Percentiles rank a stretch among this genome's conserved stretches.
These are phyloP conservation scores for Daldinia grandis DNA, from an alignment of 495 filamentous ascomycete species.

Conservation along the genomic window DNA sequence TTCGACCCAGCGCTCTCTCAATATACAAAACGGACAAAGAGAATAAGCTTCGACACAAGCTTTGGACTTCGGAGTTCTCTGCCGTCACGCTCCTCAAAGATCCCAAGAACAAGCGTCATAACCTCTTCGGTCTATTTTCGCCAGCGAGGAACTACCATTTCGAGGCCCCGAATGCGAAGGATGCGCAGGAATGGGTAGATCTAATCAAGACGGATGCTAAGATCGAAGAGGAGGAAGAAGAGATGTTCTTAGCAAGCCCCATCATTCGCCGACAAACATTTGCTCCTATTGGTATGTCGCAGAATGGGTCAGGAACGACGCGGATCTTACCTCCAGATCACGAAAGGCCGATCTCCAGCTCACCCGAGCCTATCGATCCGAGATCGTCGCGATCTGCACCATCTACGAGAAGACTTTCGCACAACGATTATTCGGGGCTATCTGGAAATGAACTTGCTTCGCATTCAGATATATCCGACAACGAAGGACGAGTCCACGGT, in stretches of 20 bases:
- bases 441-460: slow-evolving; percentile 86
- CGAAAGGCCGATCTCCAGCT: slow-evolving; percentile 64
- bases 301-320: slow-evolving; percentile 10
- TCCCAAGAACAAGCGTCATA: slow-evolving; percentile 77
- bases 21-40: slow-evolving; percentile 94
- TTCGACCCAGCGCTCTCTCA: slow-evolving; percentile 91
- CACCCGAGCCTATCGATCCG: slow-evolving; percentile 65
- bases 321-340: slow-evolving; percentile 32
- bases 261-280: slow-evolving; percentile 52
- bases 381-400: slow-evolving; percentile 45
- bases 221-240: slow-evolving; percentile 85
- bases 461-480: slow-evolving; percentile 90
- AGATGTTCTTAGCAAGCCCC: slow-evolving; percentile 74
- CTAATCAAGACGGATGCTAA: slow-evolving; percentile 80
- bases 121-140: slow-evolving; percentile 94
- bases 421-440: slow-evolving; percentile 71
- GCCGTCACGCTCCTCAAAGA: slow-evolving; percentile 89
- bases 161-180: slow-evolving; percentile 72
- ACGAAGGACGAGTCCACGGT: slow-evolving; percentile 55
- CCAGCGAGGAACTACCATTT: slow-evolving; percentile 91
- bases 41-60: slow-evolving; percentile 84
- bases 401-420: slow-evolving; percentile 58
- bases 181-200: slow-evolving; percentile 87
- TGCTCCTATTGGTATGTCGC: slow-evolving; percentile 30
- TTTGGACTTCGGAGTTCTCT: slow-evolving; percentile 88